phyloP scores from a whole-genome alignment of 2,329 filamentous ascomycete species.

The Colletotrichum sp. region DNA sequence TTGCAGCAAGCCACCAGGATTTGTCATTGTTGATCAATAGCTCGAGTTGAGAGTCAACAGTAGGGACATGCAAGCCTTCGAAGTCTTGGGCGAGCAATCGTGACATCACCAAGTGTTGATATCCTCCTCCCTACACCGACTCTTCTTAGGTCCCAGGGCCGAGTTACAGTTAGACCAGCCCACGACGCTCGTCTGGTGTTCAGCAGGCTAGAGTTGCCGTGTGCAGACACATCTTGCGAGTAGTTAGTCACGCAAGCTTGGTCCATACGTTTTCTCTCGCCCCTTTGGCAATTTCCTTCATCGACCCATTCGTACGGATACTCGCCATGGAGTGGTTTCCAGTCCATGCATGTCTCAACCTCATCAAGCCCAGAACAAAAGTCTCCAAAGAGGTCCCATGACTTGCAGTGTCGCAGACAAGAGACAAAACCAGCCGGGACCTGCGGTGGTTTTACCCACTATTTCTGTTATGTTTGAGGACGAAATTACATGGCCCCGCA shows the following conservation, averaged over 20 bases:
- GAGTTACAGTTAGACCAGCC: neutral
- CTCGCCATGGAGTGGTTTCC: neutral
- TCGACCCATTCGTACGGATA: slow-evolving; percentile 8
- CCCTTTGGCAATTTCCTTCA: slow-evolving; percentile 10
- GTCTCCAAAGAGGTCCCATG: neutral
- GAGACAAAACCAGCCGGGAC: neutral
- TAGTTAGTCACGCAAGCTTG: neutral
- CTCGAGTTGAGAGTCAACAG: neutral
- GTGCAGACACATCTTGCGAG: neutral
- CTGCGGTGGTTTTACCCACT: neutral
- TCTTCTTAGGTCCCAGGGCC: neutral
- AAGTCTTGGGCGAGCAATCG: neutral
- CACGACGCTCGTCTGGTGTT: neutral
- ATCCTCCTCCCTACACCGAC: neutral
- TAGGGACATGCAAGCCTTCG: neutral
- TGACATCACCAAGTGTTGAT: neutral
- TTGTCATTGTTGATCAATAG: neutral
- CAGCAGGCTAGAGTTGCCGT: neutral
- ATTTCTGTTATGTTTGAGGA: slow-evolving; percentile 9
- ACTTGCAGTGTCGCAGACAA: slow-evolving; percentile 9
- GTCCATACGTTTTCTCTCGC: slow-evolving; percentile 1
- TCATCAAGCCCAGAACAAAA: neutral
- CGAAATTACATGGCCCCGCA: neutral
- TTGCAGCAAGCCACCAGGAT: neutral
- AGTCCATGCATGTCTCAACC: slow-evolving; percentile 16